Percentiles rank a stretch among this genome's conserved stretches.
Evolutionary conservation across 768 basidiomycete genomes (phyloP).

Genomic region (Lactarius trivialis): DNA sequence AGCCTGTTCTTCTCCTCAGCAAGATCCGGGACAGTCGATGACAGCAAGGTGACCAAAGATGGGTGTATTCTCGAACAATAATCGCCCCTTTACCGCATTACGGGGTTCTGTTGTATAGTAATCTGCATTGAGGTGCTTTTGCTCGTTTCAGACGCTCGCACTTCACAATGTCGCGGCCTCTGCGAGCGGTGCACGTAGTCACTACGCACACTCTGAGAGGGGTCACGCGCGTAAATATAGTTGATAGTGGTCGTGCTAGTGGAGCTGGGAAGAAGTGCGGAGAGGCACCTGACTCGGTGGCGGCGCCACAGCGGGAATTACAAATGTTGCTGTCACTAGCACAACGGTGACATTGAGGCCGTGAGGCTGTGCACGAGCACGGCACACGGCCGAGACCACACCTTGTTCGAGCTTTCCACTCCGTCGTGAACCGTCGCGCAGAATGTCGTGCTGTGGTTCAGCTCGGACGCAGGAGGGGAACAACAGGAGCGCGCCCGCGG

Average conservation of each 20-base stretch:
- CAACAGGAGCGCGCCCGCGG: conserved; percentile 30
- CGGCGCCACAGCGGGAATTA: neutral
- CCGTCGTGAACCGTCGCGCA: conserved; percentile 25
- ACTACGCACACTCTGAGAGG: neutral
- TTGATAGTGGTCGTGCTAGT: neutral
- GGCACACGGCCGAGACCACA: neutral
- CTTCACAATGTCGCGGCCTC: neutral
- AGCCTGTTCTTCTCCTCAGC: neutral
- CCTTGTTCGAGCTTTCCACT: neutral
- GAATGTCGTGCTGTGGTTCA: conserved; percentile 66
- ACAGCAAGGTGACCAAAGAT: neutral
- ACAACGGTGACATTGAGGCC: neutral
- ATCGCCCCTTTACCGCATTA: neutral
- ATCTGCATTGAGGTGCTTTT: neutral
- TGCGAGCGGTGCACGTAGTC: neutral
- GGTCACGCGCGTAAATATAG: neutral
- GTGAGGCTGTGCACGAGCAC: neutral
- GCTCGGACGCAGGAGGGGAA: conserved; percentile 28
- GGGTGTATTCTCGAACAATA: neutral
- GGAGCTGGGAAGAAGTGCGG: neutral
- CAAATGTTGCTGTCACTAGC: neutral
- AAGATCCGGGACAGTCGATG: neutral
- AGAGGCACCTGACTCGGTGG: neutral
- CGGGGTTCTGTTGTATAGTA: neutral
- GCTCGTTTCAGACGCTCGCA: neutral